These are phyloP conservation scores for Trichoderma brevicompactum DNA, from an alignment of 2,329 filamentous ascomycete species.

Conservation along the genomic window DNA sequence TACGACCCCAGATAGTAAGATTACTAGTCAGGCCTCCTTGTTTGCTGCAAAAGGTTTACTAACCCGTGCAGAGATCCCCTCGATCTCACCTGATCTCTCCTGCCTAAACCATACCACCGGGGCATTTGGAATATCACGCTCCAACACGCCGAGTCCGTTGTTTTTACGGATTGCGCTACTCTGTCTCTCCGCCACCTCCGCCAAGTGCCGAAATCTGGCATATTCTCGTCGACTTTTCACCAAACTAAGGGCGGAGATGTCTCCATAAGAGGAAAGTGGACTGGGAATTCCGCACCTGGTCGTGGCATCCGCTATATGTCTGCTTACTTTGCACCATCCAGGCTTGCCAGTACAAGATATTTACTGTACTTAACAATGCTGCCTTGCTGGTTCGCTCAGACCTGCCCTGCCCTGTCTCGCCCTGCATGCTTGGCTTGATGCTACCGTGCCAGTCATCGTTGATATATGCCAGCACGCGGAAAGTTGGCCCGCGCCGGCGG, in stretches of 20 bases:
- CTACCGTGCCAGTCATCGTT: constrained; percentile 5
- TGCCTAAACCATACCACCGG: constrained; percentile 6
- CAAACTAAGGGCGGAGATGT: constrained; percentile 17
- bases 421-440: constrained; percentile 1
- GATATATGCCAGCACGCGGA: constrained; percentile 12
- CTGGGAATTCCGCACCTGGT: not conserved
- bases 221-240: not conserved
- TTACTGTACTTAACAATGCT: not conserved
- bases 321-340: not conserved
- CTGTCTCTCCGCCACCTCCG: constrained; percentile 14
- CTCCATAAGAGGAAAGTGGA: constrained; percentile 22
- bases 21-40: constrained; percentile 10
- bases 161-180: not conserved
- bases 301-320: not conserved
- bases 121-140: not conserved
- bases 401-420: not conserved
- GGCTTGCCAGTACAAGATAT: too few species aligned
- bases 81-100: constrained; percentile 17
- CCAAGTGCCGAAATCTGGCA: constrained; percentile 16
- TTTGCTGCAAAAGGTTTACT: not conserved
- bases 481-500: constrained; percentile 26
- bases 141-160: not conserved
- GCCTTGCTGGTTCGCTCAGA: constrained; percentile 6
- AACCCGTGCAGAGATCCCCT: constrained; percentile 15
- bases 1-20: constrained; percentile 5